Conservation (phyloP, 768 basidiomycete genomes). For the Tylopilus subfusipes region DNA sequence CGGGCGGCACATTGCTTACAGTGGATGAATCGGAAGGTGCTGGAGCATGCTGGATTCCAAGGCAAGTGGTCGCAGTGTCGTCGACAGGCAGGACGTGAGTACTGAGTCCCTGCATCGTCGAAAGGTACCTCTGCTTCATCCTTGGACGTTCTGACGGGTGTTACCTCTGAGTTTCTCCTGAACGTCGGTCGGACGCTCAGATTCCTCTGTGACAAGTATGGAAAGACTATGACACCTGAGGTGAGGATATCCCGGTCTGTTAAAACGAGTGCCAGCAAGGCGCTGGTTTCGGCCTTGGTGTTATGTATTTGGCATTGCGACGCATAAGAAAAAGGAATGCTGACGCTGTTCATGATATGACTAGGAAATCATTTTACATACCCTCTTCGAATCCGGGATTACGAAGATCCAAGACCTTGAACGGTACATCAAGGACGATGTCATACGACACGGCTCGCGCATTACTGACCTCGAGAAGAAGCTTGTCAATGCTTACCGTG, state of each 20-base stretch:
- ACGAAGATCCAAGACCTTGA: slow-evolving; percentile 77
- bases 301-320: background rate
- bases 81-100: background rate
- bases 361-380: slow-evolving; percentile 93
- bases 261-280: background rate
- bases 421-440: slow-evolving; percentile 83
- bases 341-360: slow-evolving; percentile 3
- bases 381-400: slow-evolving; percentile 85
- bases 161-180: slow-evolving; percentile 74
- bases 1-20: slow-evolving; percentile 61
- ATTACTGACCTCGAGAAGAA: slow-evolving; percentile 83
- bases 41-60: slow-evolving; percentile 93
- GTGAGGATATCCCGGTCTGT: slow-evolving; percentile 39
- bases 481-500: slow-evolving; percentile 76
- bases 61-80: slow-evolving; percentile 44
- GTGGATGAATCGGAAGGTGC: slow-evolving; percentile 71
- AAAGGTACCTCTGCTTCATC: slow-evolving; percentile 73
- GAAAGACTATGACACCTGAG: slow-evolving; percentile 78
- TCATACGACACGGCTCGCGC: slow-evolving; percentile 75
- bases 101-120: slow-evolving; percentile 5
- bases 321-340: background rate
- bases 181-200: slow-evolving; percentile 87
- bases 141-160: slow-evolving; percentile 71
- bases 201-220: slow-evolving; percentile 78
- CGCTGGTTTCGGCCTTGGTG: background rate